A percentile compares a stretch with the other conserved stretches of the same genome.
phyloP scores from a whole-genome alignment of 345 rosid genomes.

The Limnanthes douglasii region DNA sequence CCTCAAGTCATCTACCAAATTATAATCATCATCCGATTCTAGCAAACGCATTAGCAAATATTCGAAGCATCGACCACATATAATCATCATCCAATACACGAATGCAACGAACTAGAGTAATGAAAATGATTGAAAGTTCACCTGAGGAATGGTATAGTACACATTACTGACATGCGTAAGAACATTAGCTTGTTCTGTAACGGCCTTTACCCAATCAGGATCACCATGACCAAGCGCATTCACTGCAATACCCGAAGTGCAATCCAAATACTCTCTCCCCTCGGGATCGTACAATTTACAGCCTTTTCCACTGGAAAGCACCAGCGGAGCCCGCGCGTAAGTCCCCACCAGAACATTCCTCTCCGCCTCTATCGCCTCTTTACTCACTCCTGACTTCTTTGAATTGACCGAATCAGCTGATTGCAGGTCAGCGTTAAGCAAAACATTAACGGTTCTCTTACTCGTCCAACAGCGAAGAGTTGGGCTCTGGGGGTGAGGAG shows the following conservation, averaged over 20 bases:
- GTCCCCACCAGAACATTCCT: conserved; percentile 50
- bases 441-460: too few species aligned
- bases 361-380: conserved; percentile 51
- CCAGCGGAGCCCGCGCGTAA: conserved; percentile 66
- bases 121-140: neutral
- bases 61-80: neutral
- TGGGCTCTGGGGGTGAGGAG: too few species aligned
- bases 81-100: neutral
- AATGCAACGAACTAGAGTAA: neutral
- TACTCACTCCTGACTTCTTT: conserved; percentile 17
- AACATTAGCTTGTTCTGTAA: conserved; percentile 47
- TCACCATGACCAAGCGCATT: conserved; percentile 74
- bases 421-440: conserved; percentile 9
- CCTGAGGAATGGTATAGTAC: conserved; percentile 75
- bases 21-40: neutral
- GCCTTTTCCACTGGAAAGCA: conserved; percentile 50
- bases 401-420: neutral
- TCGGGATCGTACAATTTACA: conserved; percentile 71
- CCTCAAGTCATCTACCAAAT: too few species aligned
- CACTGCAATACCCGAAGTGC: conserved; percentile 73
- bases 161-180: conserved; percentile 72
- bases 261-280: conserved; percentile 67
- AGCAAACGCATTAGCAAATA: too few species aligned
- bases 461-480: too few species aligned
- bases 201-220: conserved; percentile 67